Base-by-base conservation (phyloP, 148 eudicot genomes). In the Pouteria glomerata region DNA sequence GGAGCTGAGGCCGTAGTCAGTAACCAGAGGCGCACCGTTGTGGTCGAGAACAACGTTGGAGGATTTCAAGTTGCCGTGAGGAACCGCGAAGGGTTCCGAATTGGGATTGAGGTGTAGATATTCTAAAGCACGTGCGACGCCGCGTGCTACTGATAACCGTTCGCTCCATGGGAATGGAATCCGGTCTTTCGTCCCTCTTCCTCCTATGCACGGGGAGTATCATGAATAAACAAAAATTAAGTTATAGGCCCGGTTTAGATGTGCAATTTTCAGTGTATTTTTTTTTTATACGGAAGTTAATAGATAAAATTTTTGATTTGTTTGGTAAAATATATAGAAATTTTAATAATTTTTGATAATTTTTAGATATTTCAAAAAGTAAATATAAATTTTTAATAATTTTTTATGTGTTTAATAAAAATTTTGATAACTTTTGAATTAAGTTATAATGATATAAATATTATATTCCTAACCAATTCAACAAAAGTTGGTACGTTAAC, bases 1-100 rank as follows among this genome's bases (percentile, higher is more conserved):
- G 35, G 85, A 76, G 24, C 50, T 53, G 53, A 84, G 77, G 76
- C 81, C 79, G 44, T 78, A 76, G 61, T 81, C 87, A 15, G 81
- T 27, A 19, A 84, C 84, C 1, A 78, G 77, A 31, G 68, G 71
- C 8, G 7, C 55, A 45, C 73, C 72, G 29, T 76, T 71, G 13
- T 76, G 78, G 73, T 79, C 82, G 47, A 84, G 72, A 10, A 84
- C 79, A 23, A 84, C 82, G 42, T 84, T 84, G 4, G 82, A 60
- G 63, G 82, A 78, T 72, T 79, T 81, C 3, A 81, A 48, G 72
- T 84, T 84, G 47, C 82, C 87, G 37, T 84, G 87, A 5, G 84
- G 85, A 19, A 71, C 76, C 4, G 48, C 31, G 84, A 63, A 1
- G 44, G 31, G 24, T 13, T 45, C 30, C 30, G 31, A 56, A 31